Evolutionary conservation across 1,284 basidiomycete genomes (phyloP), one percentile per base, ranked within the genome.

Genomic region (Trametes sp.): DNA sequence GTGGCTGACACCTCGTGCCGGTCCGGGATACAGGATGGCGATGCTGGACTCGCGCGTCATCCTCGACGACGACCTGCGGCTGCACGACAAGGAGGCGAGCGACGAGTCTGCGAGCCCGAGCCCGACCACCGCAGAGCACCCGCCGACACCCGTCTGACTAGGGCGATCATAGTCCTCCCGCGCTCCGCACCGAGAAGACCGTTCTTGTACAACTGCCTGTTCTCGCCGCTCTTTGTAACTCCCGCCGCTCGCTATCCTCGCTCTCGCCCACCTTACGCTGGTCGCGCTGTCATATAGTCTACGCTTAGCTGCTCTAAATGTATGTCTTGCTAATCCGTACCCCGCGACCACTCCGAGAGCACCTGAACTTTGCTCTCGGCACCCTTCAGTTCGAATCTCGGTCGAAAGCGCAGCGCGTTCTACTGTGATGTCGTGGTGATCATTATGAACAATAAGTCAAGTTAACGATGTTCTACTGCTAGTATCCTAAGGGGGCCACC

Each of bases 401-500:
- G n/a, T n/a, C n/a, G n/a, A n/a, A n/a, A n/a, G n/a, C n/a, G n/a
- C n/a, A n/a, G n/a, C n/a, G n/a, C n/a, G n/a, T n/a, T n/a, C n/a
- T n/a, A n/a, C n/a, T n/a, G n/a, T n/a, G n/a, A n/a, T n/a, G n/a
- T n/a, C n/a, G n/a, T n/a, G n/a, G n/a, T n/a, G n/a, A n/a, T n/a
- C 62, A 64, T 67, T 64, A 67, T 67, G 66, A 52, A 61, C 64
- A 62, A 67, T 67, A 64, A 63, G 48, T 67, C 63, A 67, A 35
- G 63, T 62, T 63, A 64, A 54, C 59, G 60, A 61, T 67, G 61
- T 65, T 60, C 63, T 67, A 67, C 63, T 63, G 65, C 61, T 67
- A 67, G 44, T 33, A 48, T 62, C 44, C 54, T 49, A 42, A 28
- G 45, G 23, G 51, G 29, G 45, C 54, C 49, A 42, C 49, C 54